Base-by-base conservation (phyloP, 768 basidiomycete genomes). In the Hypsizygus marmoreus region DNA sequence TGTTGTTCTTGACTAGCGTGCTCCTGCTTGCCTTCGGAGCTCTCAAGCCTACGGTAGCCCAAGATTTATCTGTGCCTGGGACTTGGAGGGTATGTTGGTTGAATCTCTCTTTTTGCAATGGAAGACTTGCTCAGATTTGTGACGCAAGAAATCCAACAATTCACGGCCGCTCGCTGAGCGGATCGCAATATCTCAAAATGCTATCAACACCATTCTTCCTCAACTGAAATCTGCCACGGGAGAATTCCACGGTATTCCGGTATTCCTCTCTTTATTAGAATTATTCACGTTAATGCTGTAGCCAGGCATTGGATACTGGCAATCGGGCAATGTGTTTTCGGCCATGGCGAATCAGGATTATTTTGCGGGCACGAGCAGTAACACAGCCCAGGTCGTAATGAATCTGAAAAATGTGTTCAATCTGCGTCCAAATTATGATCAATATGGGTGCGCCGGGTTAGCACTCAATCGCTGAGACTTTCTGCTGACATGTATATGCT, bases 261-360 rank as follows among this genome's bases (percentile, higher is more conserved):
- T 11, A 13, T 25, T 6, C 6, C 13, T 35, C 33, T 28, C 19
- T 46, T n/a, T 9, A 16, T 24, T 19, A 29, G n/a, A 6, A 13
- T 28, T 9, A 35, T 41, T 40, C 24, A 30, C 19, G 7, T 4
- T 23, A 20, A 29, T 16, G 14, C 17, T 24, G 19, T 14, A 32
- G 24, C 34, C 30, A 77, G 78, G 72, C 5, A 71, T 81, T 30
- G 69, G 75, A 29, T 79, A 69, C 47, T 80, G 79, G 79, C 76
- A 79, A 53, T 64, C 74, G 17, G 79, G 66, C 1, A 81, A 80
- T 40, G 76, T 71, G 8, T 75, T 67, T 60, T 74, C 77, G 13
- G 71, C 69, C n/a, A 66, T 75, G 63, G 77, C 75, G 1, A 76
- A 77, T 35, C 71, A 74, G 28, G 77, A 79, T 47, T 55, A 64